Percentiles rank a stretch among this genome's conserved stretches.
Conservation (phyloP, 768 basidiomycete species). For the Pleurotus tuoliensis region DNA sequence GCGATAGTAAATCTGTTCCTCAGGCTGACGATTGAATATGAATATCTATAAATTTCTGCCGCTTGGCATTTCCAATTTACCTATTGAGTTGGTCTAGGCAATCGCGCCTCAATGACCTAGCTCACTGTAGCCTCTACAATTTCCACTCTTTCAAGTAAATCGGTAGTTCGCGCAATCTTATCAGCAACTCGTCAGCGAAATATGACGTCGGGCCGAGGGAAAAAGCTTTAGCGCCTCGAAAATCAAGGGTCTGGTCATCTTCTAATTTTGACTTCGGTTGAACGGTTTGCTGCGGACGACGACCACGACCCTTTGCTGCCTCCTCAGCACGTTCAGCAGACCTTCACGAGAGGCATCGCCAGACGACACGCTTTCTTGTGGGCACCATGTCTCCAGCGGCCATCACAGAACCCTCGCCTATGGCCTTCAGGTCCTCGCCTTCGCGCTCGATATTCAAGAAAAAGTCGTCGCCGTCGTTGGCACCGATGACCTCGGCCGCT, state of each 20-base stretch:
- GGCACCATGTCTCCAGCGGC: conserved; percentile 30
- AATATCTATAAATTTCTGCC: too few species aligned
- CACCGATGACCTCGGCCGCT: conserved; percentile 47
- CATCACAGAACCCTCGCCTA: conserved; percentile 35
- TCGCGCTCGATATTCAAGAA: conserved; percentile 50
- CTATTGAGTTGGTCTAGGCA: too few species aligned
- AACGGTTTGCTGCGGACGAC: conserved; percentile 5
- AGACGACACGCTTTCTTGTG: background rate
- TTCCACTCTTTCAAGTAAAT: too few species aligned
- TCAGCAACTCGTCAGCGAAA: too few species aligned
- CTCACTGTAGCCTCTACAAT: too few species aligned
- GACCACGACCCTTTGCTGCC: background rate
- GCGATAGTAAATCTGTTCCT: background rate
- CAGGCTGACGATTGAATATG: too few species aligned
- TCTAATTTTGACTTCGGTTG: background rate
- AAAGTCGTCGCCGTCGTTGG: conserved; percentile 21
- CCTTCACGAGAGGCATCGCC: background rate
- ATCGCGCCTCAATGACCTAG: too few species aligned
- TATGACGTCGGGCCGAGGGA: background rate
- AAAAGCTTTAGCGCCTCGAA: too few species aligned
- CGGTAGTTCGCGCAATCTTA: too few species aligned
- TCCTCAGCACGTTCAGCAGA: background rate
- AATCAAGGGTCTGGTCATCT: conserved; percentile 1
- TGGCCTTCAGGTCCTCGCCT: conserved; percentile 40
- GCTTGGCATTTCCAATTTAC: too few species aligned